A percentile compares a stretch with the other conserved stretches of the same genome.
Evolutionary conservation across 352 stramenopile species (phyloP).

Genomic region (Pythium apleroticum): DNA sequence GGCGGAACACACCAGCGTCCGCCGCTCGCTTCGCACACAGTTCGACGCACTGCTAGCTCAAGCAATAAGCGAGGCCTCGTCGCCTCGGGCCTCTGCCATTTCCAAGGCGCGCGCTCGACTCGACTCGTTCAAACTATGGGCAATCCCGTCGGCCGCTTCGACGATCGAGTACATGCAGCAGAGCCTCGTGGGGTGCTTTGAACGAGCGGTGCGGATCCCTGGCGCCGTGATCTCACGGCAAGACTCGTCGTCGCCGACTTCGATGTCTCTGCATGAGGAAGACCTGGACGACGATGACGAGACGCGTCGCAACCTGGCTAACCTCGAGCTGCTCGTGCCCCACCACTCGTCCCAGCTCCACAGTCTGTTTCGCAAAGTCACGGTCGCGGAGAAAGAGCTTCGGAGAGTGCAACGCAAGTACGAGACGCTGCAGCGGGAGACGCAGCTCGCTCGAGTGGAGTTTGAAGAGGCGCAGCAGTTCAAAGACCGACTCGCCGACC

Average conservation of each 20-base stretch:
- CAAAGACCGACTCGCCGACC: conserved; percentile 72
- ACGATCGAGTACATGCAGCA: conserved; percentile 60
- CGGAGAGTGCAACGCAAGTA: conserved; percentile 38
- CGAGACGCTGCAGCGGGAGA: conserved; percentile 37
- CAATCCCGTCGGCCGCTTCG: conserved; percentile 19
- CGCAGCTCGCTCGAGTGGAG: conserved; percentile 62
- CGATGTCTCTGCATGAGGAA: conserved; percentile 25
- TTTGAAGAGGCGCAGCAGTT: conserved; percentile 72
- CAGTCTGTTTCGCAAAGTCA: conserved; percentile 47
- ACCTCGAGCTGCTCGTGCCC: conserved; percentile 71
- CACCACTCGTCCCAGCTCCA: conserved; percentile 48
- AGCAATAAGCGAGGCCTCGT: conserved; percentile 53
- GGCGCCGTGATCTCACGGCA: conserved; percentile 20
- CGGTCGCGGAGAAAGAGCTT: conserved; percentile 43
- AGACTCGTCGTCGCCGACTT: conserved; percentile 19
- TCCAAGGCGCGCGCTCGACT: conserved; percentile 13
- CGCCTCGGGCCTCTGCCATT: conserved; percentile 32
- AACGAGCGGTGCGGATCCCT: conserved; percentile 38
- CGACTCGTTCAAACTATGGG: conserved; percentile 15
- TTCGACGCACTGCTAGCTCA: conserved; percentile 45
- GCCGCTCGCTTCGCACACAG: conserved; percentile 39
- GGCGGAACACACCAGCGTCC: conserved; percentile 53
- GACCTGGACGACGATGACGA: conserved; percentile 52
- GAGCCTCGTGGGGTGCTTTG: conserved; percentile 60
- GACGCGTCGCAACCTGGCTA: conserved; percentile 41